Evolutionary conservation across 129 eudicot species (phyloP).

Genomic region (Arctium minus): DNA sequence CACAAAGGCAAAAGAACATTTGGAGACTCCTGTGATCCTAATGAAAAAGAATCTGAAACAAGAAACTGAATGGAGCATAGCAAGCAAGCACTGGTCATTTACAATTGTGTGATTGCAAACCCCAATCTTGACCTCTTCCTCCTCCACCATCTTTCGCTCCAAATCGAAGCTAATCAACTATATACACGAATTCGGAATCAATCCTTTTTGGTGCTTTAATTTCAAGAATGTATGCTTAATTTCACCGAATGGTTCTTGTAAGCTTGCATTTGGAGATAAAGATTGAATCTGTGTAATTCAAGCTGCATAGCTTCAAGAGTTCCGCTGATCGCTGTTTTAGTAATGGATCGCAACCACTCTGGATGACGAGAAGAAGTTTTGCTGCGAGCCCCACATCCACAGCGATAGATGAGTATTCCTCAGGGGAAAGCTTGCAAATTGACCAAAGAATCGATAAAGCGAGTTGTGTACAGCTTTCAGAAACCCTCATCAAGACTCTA

Average conservation of each 20-base stretch:
- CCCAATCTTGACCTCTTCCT: slow-evolving; percentile 19
- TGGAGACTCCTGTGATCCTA: slow-evolving; percentile 21
- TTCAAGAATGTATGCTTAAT: background rate
- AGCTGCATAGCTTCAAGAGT: slow-evolving; percentile 51
- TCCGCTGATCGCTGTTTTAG: slow-evolving; percentile 48
- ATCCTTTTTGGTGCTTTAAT: slow-evolving; percentile 4
- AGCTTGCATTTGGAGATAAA: slow-evolving; percentile 59
- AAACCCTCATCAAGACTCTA: slow-evolving; percentile 43
- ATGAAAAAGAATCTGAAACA: slow-evolving; percentile 1
- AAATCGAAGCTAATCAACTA: slow-evolving; percentile 6
- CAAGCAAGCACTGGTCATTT: slow-evolving; percentile 23
- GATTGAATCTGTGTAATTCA: slow-evolving; percentile 48
- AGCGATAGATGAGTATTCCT: slow-evolving; percentile 42
- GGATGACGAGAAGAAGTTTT: slow-evolving; percentile 48
- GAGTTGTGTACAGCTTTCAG: slow-evolving; percentile 43
- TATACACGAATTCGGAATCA: slow-evolving; percentile 20
- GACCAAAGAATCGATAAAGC: slow-evolving; percentile 46
- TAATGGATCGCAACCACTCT: slow-evolving; percentile 51
- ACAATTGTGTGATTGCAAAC: slow-evolving; percentile 31
- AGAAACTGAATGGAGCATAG: slow-evolving; percentile 6
- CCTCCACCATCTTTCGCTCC: slow-evolving; percentile 3
- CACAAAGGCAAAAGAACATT: slow-evolving; percentile 21
- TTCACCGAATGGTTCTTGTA: slow-evolving; percentile 47
- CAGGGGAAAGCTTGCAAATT: slow-evolving; percentile 48
- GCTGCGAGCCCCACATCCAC: slow-evolving; percentile 60